Conservation (phyloP, 2,329 filamentous ascomycete genomes). For the Microdochium bolleyi region DNA sequence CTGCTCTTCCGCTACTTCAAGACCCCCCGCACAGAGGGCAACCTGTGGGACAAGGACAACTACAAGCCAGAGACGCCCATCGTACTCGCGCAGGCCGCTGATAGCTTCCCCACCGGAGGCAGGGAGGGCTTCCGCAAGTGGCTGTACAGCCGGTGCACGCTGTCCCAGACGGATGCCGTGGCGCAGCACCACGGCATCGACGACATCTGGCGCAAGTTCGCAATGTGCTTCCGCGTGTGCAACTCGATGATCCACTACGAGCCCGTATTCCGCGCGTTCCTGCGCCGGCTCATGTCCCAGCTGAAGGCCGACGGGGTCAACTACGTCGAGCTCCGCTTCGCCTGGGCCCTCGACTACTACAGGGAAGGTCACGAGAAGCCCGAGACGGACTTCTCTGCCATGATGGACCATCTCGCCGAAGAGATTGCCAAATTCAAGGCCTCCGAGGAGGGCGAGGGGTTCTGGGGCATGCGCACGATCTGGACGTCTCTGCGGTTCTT, state of each 20-base stretch:
- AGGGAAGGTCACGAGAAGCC: constrained; percentile 54
- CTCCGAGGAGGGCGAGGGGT: constrained; percentile 61
- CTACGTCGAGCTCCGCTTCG: constrained; percentile 74
- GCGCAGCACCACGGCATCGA: constrained; percentile 78
- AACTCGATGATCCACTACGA: constrained; percentile 79
- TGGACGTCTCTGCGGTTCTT: constrained; percentile 69
- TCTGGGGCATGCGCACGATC: constrained; percentile 81
- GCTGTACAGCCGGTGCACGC: constrained; percentile 65
- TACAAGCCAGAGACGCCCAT: constrained; percentile 56
- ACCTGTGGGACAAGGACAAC: constrained; percentile 52
- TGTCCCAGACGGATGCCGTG: constrained; percentile 65
- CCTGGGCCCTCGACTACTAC: constrained; percentile 66
- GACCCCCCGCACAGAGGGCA: constrained; percentile 30
- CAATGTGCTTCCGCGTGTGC: constrained; percentile 64
- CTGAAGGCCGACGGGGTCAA: constrained; percentile 74
- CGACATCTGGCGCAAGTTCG: constrained; percentile 79
- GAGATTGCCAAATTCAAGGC: constrained; percentile 70
- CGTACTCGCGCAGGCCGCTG: constrained; percentile 54
- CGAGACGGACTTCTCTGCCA: constrained; percentile 59
- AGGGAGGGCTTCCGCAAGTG: constrained; percentile 66
- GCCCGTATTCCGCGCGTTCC: constrained; percentile 73
- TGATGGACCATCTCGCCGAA: constrained; percentile 68
- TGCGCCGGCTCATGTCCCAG: constrained; percentile 62
- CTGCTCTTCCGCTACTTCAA: constrained; percentile 57
- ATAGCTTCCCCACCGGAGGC: constrained; percentile 67